Evolutionary conservation across 768 basidiomycete species (phyloP).

Genomic region (Lepiota venenata): DNA sequence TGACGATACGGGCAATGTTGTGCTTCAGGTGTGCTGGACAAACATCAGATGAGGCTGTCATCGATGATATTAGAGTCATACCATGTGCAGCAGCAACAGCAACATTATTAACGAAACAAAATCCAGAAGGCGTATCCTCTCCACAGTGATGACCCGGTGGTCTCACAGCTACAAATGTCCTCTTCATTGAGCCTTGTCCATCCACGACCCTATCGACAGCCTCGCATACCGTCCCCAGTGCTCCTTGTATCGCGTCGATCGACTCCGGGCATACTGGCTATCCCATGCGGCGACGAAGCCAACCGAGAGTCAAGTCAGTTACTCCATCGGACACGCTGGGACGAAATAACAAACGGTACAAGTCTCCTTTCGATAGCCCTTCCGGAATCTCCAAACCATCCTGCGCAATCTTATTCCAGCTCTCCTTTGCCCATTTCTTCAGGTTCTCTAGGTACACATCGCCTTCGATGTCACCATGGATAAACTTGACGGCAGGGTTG

Average conservation of each 20-base stretch:
- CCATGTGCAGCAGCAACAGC: conserved; percentile 89
- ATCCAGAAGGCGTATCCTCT: conserved; percentile 85
- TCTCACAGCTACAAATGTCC: conserved; percentile 80
- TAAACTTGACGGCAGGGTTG: conserved; percentile 64
- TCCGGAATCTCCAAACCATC: conserved; percentile 76
- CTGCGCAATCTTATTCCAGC: conserved; percentile 53
- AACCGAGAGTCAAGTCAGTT: not conserved
- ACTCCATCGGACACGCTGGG: not conserved
- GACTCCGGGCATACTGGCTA: conserved; percentile 73
- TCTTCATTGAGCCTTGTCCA: conserved; percentile 17
- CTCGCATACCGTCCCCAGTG: conserved; percentile 81
- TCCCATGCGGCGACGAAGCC: not conserved
- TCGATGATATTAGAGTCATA: conserved; percentile 25
- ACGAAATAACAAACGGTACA: conserved; percentile 61
- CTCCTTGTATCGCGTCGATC: conserved; percentile 74
- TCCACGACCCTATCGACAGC: conserved; percentile 71
- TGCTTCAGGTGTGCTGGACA: conserved; percentile 77
- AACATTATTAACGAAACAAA: conserved; percentile 96
- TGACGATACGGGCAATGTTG: conserved; percentile 71
- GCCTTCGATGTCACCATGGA: conserved; percentile 68
- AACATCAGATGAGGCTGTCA: not conserved
- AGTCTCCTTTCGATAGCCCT: conserved; percentile 69
- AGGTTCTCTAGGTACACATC: conserved; percentile 68
- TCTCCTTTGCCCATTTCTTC: conserved; percentile 54
- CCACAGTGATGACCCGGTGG: conserved; percentile 97